Evolutionary conservation across 2,329 filamentous ascomycete species (phyloP).

Genomic region (Aspergillus proliferans): DNA sequence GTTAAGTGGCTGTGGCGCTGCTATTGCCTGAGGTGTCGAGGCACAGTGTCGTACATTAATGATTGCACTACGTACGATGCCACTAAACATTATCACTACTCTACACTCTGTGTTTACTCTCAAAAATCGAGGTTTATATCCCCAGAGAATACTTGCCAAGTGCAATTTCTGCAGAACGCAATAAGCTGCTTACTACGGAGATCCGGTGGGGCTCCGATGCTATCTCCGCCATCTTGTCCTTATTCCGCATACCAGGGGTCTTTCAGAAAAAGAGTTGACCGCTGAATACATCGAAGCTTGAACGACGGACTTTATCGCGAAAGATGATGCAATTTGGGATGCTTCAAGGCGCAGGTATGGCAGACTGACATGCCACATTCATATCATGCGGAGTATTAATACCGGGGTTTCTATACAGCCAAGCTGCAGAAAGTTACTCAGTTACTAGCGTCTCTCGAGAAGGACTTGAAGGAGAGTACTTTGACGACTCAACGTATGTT

Average conservation of each 20-base stretch:
- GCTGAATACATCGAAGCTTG: background rate
- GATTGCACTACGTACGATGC: too few relatives aligned
- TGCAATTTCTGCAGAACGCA: too few relatives aligned
- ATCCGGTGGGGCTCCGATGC: constrained; percentile 11
- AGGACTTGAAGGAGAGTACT: constrained; percentile 56
- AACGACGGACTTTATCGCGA: background rate
- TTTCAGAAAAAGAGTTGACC: too few relatives aligned
- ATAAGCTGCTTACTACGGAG: constrained; percentile 2
- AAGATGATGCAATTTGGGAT: constrained; percentile 18
- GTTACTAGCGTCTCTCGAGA: constrained; percentile 56
- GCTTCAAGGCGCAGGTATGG: constrained; percentile 23
- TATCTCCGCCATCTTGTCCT: background rate
- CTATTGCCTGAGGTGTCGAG: constrained; percentile 16
- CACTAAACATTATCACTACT: too few relatives aligned
- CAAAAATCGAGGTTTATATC: too few relatives aligned
- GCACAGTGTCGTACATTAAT: background rate
- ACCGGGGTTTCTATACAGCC: constrained; percentile 35
- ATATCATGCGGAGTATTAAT: background rate
- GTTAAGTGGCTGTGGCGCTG: constrained; percentile 28
- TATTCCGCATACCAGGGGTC: background rate
- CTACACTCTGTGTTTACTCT: too few relatives aligned
- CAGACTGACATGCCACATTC: background rate
- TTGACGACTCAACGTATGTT: constrained; percentile 56
- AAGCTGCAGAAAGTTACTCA: constrained; percentile 64
- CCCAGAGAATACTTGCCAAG: too few relatives aligned